Percentiles rank a stretch among this genome's conserved stretches.
Evolutionary conservation across 345 rosid genomes (phyloP).

Genomic region (Brassica cretica): DNA sequence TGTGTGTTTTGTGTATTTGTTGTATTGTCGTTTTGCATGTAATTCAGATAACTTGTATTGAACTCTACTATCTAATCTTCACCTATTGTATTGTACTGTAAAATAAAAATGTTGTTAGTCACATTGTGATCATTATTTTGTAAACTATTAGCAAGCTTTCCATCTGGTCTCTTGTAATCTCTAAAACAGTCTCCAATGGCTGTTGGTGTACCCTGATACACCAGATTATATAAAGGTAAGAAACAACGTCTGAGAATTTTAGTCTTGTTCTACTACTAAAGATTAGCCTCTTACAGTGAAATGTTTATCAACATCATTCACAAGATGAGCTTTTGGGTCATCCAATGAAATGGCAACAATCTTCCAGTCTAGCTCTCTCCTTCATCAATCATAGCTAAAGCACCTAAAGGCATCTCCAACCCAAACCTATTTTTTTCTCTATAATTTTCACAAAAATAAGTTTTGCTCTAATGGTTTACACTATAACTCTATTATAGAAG

Average conservation of each 20-base stretch:
- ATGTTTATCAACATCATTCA: slow-evolving; percentile 85
- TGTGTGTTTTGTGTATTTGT: neutral
- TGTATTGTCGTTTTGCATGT: neutral
- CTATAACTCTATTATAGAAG: too few relatives aligned
- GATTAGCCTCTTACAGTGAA: slow-evolving; percentile 56
- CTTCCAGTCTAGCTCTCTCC: too few relatives aligned
- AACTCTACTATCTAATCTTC: neutral
- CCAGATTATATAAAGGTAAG: neutral
- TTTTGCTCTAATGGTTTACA: too few relatives aligned
- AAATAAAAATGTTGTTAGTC: neutral
- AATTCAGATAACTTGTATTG: neutral
- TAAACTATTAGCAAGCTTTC: slow-evolving; percentile 81
- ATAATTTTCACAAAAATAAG: too few relatives aligned
- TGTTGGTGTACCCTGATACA: slow-evolving; percentile 73
- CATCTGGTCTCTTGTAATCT: slow-evolving; percentile 95
- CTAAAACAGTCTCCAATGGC: slow-evolving; percentile 93
- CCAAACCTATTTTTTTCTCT: too few relatives aligned
- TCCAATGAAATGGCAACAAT: slow-evolving; percentile 73
- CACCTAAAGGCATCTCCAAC: too few relatives aligned
- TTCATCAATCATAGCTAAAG: too few relatives aligned
- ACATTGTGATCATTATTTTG: neutral
- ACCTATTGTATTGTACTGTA: neutral
- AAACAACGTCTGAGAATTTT: neutral
- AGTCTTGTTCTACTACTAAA: slow-evolving; percentile 19
- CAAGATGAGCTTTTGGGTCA: slow-evolving; percentile 92